Evolutionary conservation across 495 filamentous ascomycete species (phyloP).

Genomic region (Tetracladium setigerum): DNA sequence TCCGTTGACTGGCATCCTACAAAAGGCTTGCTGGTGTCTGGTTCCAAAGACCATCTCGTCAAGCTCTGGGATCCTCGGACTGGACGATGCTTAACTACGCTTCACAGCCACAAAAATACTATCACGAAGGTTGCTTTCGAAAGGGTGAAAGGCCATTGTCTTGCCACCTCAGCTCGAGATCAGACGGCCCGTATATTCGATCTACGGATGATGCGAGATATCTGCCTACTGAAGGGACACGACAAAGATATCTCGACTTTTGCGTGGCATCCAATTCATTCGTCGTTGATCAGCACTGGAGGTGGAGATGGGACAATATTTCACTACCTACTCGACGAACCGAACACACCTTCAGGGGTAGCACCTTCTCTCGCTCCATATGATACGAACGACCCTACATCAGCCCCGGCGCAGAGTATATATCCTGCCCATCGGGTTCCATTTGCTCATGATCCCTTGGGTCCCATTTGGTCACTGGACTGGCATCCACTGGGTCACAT

Average conservation of each 20-base stretch:
- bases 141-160: conserved; percentile 66
- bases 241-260: conserved; percentile 93
- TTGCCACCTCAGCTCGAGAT: conserved; percentile 89
- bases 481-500: conserved; percentile 97
- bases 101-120: conserved; percentile 96
- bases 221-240: conserved; percentile 82
- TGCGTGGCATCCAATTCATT: conserved; percentile 89
- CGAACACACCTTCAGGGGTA: conserved; percentile 66
- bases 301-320: conserved; percentile 81
- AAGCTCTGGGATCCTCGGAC: conserved; percentile 97
- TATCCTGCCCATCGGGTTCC: conserved; percentile 78
- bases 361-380: conserved; percentile 67
- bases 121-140: conserved; percentile 88
- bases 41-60: conserved; percentile 93
- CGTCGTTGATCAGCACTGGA: conserved; percentile 81
- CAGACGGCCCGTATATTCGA: conserved; percentile 90
- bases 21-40: conserved; percentile 89
- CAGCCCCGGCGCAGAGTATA: conserved; percentile 75
- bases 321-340: conserved; percentile 90
- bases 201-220: conserved; percentile 95
- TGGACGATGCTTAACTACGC: conserved; percentile 79
- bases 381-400: conserved; percentile 69
- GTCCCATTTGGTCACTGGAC: conserved; percentile 92
- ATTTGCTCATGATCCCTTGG: conserved; percentile 68
- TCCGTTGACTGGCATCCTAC: conserved; percentile 96